A percentile compares a stretch with the other conserved stretches of the same genome.
phyloP scores from a whole-genome alignment of 176 grass and related monocot genomes.

The Carex cristatella region DNA sequence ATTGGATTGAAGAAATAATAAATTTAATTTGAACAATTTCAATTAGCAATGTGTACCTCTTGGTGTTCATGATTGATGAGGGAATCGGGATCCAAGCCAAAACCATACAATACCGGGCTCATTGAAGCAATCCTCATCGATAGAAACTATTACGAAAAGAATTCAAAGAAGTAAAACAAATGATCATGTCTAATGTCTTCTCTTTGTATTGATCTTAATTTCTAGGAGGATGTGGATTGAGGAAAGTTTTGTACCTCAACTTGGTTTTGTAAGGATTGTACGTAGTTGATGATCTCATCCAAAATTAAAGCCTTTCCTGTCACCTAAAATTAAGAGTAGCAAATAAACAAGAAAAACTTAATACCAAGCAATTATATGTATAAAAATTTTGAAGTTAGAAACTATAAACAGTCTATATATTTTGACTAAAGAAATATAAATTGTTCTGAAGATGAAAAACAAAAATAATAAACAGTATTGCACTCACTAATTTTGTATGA shows the following conservation, averaged over 20 bases:
- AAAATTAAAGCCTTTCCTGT: constrained; percentile 73
- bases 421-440: background rate
- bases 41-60: constrained; percentile 27
- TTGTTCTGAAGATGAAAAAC: background rate
- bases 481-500: background rate
- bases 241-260: constrained; percentile 49
- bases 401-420: background rate
- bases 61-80: constrained; percentile 31
- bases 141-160: constrained; percentile 56
- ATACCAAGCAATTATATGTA: background rate
- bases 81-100: constrained; percentile 42
- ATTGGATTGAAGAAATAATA: too few species aligned
- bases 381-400: background rate
- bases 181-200: background rate
- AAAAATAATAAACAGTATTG: background rate
- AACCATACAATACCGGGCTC: constrained; percentile 54
- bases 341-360: background rate
- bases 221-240: background rate
- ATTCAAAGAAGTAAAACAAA: background rate
- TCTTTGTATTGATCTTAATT: background rate
- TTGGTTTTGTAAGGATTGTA: constrained; percentile 91
- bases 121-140: constrained; percentile 90
- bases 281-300: constrained; percentile 96
- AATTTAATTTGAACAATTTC: too few species aligned
- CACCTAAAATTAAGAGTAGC: constrained; percentile 32